A percentile compares a stretch with the other conserved stretches of the same genome.
These are phyloP conservation scores for Musa beccarii DNA, from an alignment of 176 grass and related monocot genomes.

Conservation along the genomic window DNA sequence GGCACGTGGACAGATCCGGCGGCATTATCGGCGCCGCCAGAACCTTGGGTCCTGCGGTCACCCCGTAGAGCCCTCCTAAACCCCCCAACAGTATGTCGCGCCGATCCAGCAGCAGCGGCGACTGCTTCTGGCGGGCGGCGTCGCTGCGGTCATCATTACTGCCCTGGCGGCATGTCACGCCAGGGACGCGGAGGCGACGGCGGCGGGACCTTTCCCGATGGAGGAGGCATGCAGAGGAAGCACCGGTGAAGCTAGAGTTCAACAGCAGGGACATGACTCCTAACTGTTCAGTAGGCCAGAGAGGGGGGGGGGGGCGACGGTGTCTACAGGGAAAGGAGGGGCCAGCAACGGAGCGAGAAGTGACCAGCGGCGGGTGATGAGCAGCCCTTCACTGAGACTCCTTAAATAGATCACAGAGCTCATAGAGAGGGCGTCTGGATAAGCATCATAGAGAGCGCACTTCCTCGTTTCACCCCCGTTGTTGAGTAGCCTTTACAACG, in stretches of 20 bases:
- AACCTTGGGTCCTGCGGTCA: not conserved
- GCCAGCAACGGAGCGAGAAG: too few species aligned
- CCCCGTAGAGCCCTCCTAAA: constrained; percentile 17
- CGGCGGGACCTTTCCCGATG: not conserved
- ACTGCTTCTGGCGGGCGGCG: not conserved
- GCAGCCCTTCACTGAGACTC: too few species aligned
- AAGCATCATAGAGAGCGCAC: too few species aligned
- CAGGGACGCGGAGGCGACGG: not conserved
- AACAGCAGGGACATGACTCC: not conserved
- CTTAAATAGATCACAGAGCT: too few species aligned
- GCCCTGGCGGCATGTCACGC: not conserved
- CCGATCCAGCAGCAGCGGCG: constrained; percentile 5
- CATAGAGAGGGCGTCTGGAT: too few species aligned
- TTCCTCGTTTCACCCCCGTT: too few species aligned
- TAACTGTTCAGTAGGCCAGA: too few species aligned
- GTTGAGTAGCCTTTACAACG: too few species aligned
- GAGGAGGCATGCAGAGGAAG: not conserved
- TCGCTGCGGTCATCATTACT: not conserved
- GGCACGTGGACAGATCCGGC: constrained; percentile 29
- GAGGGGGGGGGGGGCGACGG: too few species aligned
- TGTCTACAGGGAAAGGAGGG: too few species aligned
- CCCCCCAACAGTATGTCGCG: constrained; percentile 25
- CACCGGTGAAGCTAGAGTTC: not conserved
- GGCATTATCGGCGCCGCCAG: constrained; percentile 17
- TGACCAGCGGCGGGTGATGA: too few species aligned